Conservation (phyloP, 495 filamentous ascomycete genomes). For the Aspergillus wentii region DNA sequence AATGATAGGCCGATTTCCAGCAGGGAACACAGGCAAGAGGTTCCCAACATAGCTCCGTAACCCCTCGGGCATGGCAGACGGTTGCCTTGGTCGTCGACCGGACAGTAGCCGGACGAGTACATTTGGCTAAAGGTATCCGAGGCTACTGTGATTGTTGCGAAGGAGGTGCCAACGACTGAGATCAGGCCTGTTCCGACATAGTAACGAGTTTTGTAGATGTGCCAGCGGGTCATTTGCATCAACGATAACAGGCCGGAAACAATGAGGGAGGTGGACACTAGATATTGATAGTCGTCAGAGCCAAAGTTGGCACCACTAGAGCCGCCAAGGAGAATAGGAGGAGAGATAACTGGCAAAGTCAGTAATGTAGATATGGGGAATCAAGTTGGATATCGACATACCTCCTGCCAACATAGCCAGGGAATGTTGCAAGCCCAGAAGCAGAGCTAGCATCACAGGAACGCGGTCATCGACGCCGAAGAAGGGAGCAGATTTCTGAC, state of each 20-base stretch:
- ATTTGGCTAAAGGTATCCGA: conserved; percentile 75
- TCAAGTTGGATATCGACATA: too few species aligned
- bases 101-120: conserved; percentile 78
- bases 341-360: conserved; percentile 60
- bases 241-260: conserved; percentile 75
- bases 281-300: conserved; percentile 60
- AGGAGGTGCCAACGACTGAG: conserved; percentile 76
- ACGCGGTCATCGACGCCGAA: conserved; percentile 83
- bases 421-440: conserved; percentile 69
- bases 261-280: conserved; percentile 87
- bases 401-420: conserved; percentile 63
- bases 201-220: conserved; percentile 74
- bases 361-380: too few species aligned
- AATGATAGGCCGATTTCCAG: conserved; percentile 42
- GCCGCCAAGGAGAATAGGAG: conserved; percentile 72
- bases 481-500: conserved; percentile 64
- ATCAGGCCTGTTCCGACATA: conserved; percentile 85
- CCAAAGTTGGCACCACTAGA: conserved; percentile 61
- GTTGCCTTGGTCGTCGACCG: conserved; percentile 55
- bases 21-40: conserved; percentile 49
- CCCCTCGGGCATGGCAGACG: conserved; percentile 75
- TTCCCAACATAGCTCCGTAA: conserved; percentile 82
- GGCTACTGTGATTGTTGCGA: conserved; percentile 82
- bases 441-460: conserved; percentile 70
- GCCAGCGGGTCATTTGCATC: conserved; percentile 82